These are phyloP conservation scores for Agaricus blazei DNA, from an alignment of 768 basidiomycete species.

Conservation along the genomic window DNA sequence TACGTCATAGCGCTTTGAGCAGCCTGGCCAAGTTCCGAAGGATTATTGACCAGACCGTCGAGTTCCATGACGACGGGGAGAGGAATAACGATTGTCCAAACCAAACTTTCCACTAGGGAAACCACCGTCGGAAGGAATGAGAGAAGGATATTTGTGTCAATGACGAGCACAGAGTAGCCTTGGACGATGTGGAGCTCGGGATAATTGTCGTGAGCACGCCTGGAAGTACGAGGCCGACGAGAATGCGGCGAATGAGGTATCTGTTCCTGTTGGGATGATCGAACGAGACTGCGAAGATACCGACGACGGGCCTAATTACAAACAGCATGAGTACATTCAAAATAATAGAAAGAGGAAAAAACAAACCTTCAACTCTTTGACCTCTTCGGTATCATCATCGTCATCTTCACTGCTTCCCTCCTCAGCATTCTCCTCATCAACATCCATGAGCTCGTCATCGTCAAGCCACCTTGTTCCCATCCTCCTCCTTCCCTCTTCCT, in stretches of 20 bases:
- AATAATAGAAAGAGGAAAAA: conserved; percentile 4
- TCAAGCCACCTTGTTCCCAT: conserved; percentile 59
- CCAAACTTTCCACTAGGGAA: conserved; percentile 70
- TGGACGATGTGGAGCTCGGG: conserved; percentile 56
- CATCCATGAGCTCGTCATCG: conserved; percentile 56
- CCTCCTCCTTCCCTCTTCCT: conserved; percentile 64
- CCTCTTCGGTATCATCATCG: conserved; percentile 64
- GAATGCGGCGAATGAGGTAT: conserved; percentile 21
- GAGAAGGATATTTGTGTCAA: conserved; percentile 94
- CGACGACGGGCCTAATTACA: conserved; percentile 60
- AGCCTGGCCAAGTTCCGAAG: conserved; percentile 62
- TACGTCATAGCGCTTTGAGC: conserved; percentile 73
- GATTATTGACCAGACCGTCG: conserved; percentile 75
- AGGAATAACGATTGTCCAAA: conserved; percentile 89
- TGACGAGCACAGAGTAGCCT: conserved; percentile 86
- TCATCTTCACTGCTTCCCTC: conserved; percentile 53
- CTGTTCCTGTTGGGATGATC: conserved; percentile 32
- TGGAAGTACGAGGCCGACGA: conserved; percentile 21
- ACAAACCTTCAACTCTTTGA: conserved; percentile 76
- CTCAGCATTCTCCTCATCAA: conserved; percentile 52
- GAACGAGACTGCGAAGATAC: conserved; percentile 67
- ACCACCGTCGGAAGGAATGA: conserved; percentile 72
- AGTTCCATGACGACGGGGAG: conserved; percentile 96
- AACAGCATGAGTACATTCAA: conserved; percentile 13
- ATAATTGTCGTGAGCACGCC: conserved; percentile 25